phyloP scores from a whole-genome alignment of 1,284 basidiomycete genomes.

The Uromyces viciae-fabae region DNA sequence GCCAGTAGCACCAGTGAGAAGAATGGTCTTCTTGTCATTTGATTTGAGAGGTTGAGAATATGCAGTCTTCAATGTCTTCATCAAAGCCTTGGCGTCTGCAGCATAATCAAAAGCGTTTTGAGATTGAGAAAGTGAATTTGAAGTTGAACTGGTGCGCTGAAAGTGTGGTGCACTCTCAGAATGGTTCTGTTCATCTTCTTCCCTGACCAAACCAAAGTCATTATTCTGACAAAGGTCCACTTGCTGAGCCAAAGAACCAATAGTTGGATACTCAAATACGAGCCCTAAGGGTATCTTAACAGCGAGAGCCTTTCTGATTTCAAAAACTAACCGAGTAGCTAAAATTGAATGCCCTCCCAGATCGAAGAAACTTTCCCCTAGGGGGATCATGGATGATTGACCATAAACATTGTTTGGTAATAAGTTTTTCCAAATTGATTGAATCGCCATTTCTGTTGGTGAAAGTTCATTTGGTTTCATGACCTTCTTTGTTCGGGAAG shows the following conservation, averaged over 20 bases:
- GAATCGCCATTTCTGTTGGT: slow-evolving; percentile 75
- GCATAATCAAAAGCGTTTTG: slow-evolving; percentile 63
- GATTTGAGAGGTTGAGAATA: slow-evolving; percentile 62
- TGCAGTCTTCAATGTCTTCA: slow-evolving; percentile 62
- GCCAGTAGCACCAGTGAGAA: slow-evolving; percentile 94
- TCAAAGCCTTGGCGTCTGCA: slow-evolving; percentile 69
- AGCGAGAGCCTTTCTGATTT: slow-evolving; percentile 87
- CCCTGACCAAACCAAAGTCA: slow-evolving; percentile 70
- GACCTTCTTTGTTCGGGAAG: slow-evolving; percentile 52
- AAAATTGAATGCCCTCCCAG: slow-evolving; percentile 97
- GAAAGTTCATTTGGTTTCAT: slow-evolving; percentile 57
- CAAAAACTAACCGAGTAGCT: slow-evolving; percentile 93
- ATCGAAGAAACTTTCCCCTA: slow-evolving; percentile 97
- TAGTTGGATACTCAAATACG: slow-evolving; percentile 87
- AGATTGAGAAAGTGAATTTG: slow-evolving; percentile 50
- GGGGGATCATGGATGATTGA: slow-evolving; percentile 65
- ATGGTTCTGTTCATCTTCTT: slow-evolving; percentile 52
- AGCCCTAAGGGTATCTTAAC: slow-evolving; percentile 87
- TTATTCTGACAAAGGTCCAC: slow-evolving; percentile 73
- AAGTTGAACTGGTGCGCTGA: slow-evolving; percentile 4
- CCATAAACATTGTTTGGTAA: slow-evolving; percentile 69
- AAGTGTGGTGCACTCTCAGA: slow-evolving; percentile 50
- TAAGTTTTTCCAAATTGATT: slow-evolving; percentile 75
- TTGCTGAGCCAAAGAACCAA: slow-evolving; percentile 72
- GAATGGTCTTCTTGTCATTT: slow-evolving; percentile 69